A percentile compares a stretch with the other conserved stretches of the same genome.
These are phyloP conservation scores for Arxiozyma bovina DNA, from an alignment of 1,139 yeast species.

Conservation along the genomic window DNA sequence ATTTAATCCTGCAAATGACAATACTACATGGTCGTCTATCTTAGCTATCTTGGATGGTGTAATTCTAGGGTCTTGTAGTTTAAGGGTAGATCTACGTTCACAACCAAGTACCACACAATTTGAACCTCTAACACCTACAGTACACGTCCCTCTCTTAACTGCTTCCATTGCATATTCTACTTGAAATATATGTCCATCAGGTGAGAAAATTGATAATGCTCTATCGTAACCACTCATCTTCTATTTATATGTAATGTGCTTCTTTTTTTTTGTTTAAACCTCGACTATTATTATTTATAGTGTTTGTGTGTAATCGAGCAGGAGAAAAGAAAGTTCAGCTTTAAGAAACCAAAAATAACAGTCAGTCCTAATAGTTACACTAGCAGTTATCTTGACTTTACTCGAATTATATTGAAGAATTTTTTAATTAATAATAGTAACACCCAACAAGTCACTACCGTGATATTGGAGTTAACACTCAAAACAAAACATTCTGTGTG, in stretches of 20 bases:
- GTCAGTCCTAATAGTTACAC: neutral
- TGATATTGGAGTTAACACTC: too few relatives aligned
- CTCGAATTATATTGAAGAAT: too few relatives aligned
- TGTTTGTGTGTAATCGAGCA: neutral
- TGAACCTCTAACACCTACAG: constrained; percentile 91
- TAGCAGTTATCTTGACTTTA: too few relatives aligned
- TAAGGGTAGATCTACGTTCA: constrained; percentile 90
- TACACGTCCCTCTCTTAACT: constrained; percentile 95
- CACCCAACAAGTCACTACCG: neutral
- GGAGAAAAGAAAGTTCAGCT: neutral
- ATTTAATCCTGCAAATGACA: constrained; percentile 95
- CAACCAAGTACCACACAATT: constrained; percentile 89
- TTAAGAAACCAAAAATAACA: neutral
- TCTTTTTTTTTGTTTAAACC: neutral
- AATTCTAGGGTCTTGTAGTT: constrained; percentile 91
- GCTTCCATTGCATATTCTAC: constrained; percentile 98
- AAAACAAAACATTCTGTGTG: neutral
- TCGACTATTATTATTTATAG: neutral
- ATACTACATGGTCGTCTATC: constrained; percentile 80
- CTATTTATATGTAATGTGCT: neutral
- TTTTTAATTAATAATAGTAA: too few relatives aligned
- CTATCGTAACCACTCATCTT: constrained; percentile 98
- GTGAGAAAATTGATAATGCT: constrained; percentile 97
- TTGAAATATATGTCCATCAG: constrained; percentile 98
- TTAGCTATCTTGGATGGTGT: constrained; percentile 92